A percentile compares a stretch with the other conserved stretches of the same genome.
These are phyloP conservation scores for Collybiopsis luxurians DNA, from an alignment of 768 basidiomycete species.

Conservation along the genomic window DNA sequence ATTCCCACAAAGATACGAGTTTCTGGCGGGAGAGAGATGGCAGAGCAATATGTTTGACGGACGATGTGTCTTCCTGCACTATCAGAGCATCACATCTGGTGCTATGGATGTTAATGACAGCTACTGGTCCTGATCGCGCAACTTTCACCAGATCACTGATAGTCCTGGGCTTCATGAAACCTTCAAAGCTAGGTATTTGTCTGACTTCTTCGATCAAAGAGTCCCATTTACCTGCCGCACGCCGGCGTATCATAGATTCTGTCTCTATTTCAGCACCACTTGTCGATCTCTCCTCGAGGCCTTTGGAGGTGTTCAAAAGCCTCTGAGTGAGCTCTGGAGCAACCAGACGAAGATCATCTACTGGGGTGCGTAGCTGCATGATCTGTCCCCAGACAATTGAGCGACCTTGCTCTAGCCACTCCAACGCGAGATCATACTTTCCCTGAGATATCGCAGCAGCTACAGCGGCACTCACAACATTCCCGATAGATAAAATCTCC, in stretches of 20 bases:
- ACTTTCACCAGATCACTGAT: constrained; percentile 12
- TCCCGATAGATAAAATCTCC: not conserved
- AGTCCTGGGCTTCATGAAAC: constrained; percentile 14
- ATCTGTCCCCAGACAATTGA: constrained; percentile 13
- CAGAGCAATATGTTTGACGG: not conserved
- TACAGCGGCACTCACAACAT: not conserved
- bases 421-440: constrained; percentile 1
- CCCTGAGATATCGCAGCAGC: not conserved
- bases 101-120: constrained; percentile 7
- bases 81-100: constrained; percentile 6
- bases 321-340: not conserved
- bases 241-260: not conserved
- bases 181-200: constrained; percentile 11
- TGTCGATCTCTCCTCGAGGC: not conserved
- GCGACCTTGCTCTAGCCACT: constrained; percentile 14
- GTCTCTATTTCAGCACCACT: no score
- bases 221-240: not conserved
- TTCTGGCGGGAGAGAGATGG: not conserved
- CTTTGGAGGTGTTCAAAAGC: not conserved
- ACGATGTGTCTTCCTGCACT: not conserved
- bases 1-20: no score
- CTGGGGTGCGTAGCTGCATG: constrained; percentile 8
- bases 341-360: not conserved
- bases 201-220: constrained; percentile 7
- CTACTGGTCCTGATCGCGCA: constrained; percentile 15